These are phyloP conservation scores for Cyclotella kingstonii DNA, from an alignment of 108 stramenopile genomes.

Conservation along the genomic window DNA sequence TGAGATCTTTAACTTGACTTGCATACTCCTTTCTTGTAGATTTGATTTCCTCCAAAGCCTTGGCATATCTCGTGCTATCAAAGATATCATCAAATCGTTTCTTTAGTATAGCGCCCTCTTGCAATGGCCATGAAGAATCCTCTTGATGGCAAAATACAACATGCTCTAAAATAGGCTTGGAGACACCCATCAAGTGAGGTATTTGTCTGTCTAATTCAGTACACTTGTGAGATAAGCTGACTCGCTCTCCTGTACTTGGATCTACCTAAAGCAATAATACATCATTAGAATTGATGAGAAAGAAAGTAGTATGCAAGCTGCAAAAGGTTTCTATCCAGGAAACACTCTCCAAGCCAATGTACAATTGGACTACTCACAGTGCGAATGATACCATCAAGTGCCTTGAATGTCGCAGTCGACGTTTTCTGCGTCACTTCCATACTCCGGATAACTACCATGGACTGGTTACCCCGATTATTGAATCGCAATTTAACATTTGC, in stretches of 20 bases:
- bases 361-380: too few species aligned
- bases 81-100: conserved; percentile 99
- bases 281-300: too few species aligned
- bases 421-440: conserved; percentile 93
- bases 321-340: too few species aligned
- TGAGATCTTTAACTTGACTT: conserved; percentile 70
- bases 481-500: conserved; percentile 88
- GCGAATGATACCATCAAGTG: conserved; percentile 88
- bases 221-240: conserved; percentile 85
- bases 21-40: conserved; percentile 77
- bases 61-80: conserved; percentile 93
- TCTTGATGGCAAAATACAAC: conserved; percentile 98
- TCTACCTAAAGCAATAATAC: conserved; percentile 26
- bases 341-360: too few species aligned
- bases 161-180: conserved; percentile 94
- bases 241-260: conserved; percentile 58
- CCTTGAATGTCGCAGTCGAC: conserved; percentile 80
- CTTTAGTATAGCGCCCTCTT: conserved; percentile 96
- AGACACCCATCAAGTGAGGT: conserved; percentile 85
- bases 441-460: conserved; percentile 86
- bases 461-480: conserved; percentile 65
- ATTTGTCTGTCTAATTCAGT: conserved; percentile 89
- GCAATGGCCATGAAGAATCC: conserved; percentile 84
- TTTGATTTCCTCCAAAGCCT: conserved; percentile 92
- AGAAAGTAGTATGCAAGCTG: too few species aligned